Evolutionary conservation across 805 yeast species (phyloP).

Genomic region (Ogataea methanolica): DNA sequence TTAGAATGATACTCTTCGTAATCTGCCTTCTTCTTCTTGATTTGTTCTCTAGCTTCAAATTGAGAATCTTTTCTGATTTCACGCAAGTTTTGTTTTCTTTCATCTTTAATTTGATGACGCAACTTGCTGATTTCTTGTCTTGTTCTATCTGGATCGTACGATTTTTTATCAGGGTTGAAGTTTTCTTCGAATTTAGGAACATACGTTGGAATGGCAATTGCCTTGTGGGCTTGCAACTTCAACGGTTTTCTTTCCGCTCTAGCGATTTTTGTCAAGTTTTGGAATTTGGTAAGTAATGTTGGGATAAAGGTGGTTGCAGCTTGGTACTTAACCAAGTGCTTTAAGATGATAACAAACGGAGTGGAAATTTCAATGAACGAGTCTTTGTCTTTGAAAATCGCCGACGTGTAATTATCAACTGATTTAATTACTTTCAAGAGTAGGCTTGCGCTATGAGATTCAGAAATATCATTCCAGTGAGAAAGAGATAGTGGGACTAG

Average conservation of each 20-base stretch:
- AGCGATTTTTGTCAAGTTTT: slow-evolving; percentile 45
- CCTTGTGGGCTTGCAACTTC: slow-evolving; percentile 75
- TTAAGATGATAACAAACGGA: slow-evolving; percentile 42
- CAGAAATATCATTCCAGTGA: slow-evolving; percentile 8
- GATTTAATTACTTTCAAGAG: slow-evolving; percentile 31
- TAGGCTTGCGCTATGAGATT: slow-evolving; percentile 24
- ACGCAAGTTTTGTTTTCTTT: slow-evolving; percentile 79
- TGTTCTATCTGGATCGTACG: slow-evolving; percentile 77
- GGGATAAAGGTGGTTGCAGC: slow-evolving; percentile 33
- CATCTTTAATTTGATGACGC: slow-evolving; percentile 83
- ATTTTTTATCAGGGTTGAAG: slow-evolving; percentile 92
- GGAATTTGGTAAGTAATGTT: slow-evolving; percentile 38
- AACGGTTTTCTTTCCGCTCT: slow-evolving; percentile 60
- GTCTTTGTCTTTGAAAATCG: slow-evolving; percentile 57
- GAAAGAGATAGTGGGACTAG: slow-evolving; percentile 8
- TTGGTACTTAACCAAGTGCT: slow-evolving; percentile 33
- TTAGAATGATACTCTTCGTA: slow-evolving; percentile 81
- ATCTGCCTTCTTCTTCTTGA: slow-evolving; percentile 68
- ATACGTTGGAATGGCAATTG: slow-evolving; percentile 76
- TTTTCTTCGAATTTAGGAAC: slow-evolving; percentile 94
- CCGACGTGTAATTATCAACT: slow-evolving; percentile 28
- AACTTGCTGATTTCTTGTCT: slow-evolving; percentile 82
- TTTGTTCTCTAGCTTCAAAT: slow-evolving; percentile 82
- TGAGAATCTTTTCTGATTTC: slow-evolving; percentile 87
- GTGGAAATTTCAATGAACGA: slow-evolving; percentile 56